Evolutionary conservation across 805 yeast genomes (phyloP), one percentile per base, ranked within the genome.

Genomic region (Candida verbasci): DNA sequence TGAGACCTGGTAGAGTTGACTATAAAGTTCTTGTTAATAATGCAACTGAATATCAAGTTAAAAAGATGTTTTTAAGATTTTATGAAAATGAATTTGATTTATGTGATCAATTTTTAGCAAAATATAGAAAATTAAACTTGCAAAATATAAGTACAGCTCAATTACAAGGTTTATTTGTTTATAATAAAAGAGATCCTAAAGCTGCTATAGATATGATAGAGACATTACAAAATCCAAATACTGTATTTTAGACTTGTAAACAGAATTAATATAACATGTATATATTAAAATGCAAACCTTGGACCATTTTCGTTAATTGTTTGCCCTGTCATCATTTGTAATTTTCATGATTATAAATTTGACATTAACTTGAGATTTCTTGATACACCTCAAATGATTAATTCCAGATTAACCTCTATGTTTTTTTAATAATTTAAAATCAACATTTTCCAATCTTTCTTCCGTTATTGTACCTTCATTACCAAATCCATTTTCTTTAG

Each of bases 1-100:
- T 93, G 56, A 73, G 98, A 46, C 98, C 98, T 0, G 98, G 98
- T 2, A 73, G 98, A 60, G 82, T 93, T 22, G 98, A 93, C 55
- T 80, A 72, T 58, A 86, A 87, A 60, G 82, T 80, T 15, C 65
- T 81, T 50, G 76, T 93, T 26, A 93, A 85, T 46, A 86, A 91
- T 57, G 97, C 97, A n/a, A 72, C 91, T 0, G 76, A 76, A 28
- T 72, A 73, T 53, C 98, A 93, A 65, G 81, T 86, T 21, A 68
- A 73, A 41, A 62, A 76, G 40, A 89, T 93, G 97, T 93, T 93
- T 58, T 49, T 80, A 66, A 75, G 95, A 42, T 93, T 93, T 64
- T 93, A 91, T 56, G 85, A 80, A 30, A 62, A 70, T 34, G 81
- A 78, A 41, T 31, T 35, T n/a, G 70, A 58, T 9, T 72, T 71